Evolutionary conservation across 768 basidiomycete species (phyloP).

Genomic region (Rhizopogon rudus): DNA sequence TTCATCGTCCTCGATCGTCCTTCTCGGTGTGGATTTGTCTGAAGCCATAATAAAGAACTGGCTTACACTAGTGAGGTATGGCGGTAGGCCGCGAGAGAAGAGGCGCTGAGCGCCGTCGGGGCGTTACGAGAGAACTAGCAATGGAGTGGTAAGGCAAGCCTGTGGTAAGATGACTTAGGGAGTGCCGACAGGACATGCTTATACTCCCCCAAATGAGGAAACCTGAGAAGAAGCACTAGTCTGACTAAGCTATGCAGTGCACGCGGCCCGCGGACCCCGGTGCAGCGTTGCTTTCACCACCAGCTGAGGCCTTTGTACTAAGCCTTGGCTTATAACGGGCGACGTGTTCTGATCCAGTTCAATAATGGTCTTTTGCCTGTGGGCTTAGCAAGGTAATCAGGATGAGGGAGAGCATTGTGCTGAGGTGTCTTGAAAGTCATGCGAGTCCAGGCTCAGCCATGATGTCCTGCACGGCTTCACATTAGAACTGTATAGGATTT

Average conservation of each 20-base stretch:
- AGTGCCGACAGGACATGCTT: not conserved
- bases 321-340: no score
- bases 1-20: conserved; percentile 58
- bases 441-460: no score
- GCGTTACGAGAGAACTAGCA: not conserved
- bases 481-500: no score
- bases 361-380: no score
- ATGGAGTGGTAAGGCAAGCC: not conserved
- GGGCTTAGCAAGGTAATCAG: no score
- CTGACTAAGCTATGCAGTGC: not conserved
- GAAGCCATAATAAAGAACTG: conserved; percentile 16
- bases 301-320: no score
- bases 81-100: not conserved
- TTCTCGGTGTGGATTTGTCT: conserved; percentile 20
- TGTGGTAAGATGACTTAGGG: not conserved
- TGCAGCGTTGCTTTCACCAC: no score
- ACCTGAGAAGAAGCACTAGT: not conserved
- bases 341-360: no score
- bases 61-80: not conserved
- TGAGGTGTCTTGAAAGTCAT: no score
- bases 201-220: not conserved
- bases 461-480: not conserved
- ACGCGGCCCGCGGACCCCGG: not conserved
- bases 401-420: no score
- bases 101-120: not conserved